Evolutionary conservation across 208 protist species (phyloP), one percentile per base, ranked within the genome.

Genomic region (Acanthamoeba lugdunensis): DNA sequence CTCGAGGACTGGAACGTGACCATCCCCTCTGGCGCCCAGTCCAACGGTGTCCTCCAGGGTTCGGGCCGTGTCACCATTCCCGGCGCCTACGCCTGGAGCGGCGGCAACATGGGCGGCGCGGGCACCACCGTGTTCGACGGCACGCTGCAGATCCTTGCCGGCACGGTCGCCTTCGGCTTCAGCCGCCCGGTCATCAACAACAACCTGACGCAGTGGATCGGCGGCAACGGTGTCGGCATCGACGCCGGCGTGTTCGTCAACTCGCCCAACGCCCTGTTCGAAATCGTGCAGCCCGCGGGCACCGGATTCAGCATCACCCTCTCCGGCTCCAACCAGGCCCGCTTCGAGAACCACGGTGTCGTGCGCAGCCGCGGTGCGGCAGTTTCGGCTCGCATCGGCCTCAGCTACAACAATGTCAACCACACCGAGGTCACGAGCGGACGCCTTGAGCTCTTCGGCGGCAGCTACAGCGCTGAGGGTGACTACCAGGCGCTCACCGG

Each of bases 401-500:
- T 77, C 37, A 54, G 58, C 52, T 77, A 79, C 33, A 50, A 81
- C n/a, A 92, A 92, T 30, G 14, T 63, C 69, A 92, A 92, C 87
- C 45, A 79, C 41, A 77, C 69, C 45, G 61, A 79, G 37, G 65
- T 92, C 37, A 56, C 41, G 18, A 28, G 14, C 61, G 87, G 87
- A 14, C 37, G 87, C 14, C 87, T 92, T 25, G 23, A 45, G 9
- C 87, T 92, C 69, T 52, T 14, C 33, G 87, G 87, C 61, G 87
- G 87, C n/a, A 92, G 87, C 87, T 92, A 92, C 87, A 92, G 87
- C 63, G 69, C 65, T 4, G 69, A 37, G 48, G 87, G 87, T 25
- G 41, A 30, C 50, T 92, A 92, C 69, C 21, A 75, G 61, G 87
- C 87, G 18, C 63, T 71, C 45, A 92, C 33, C 63, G 87, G 87